Evolutionary conservation across 768 basidiomycete species (phyloP), one percentile per base, ranked within the genome.

Genomic region (Calocybe cyanea): DNA sequence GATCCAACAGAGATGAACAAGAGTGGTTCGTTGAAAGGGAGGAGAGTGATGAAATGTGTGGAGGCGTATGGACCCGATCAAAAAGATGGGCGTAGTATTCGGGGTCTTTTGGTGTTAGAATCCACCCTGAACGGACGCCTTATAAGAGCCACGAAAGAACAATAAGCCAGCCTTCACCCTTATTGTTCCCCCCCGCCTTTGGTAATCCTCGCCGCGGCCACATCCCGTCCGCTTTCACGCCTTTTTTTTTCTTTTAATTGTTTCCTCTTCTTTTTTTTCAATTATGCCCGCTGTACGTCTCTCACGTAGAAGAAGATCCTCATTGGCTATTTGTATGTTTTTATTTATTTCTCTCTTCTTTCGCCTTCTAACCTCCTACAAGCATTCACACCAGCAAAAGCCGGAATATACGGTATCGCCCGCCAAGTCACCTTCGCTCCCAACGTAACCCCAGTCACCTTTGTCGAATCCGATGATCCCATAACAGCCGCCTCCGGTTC

Each of bases 351-450:
- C n/a, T n/a, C n/a, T n/a, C n/a, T n/a, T n/a, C n/a, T n/a, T n/a
- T n/a, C n/a, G n/a, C n/a, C n/a, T n/a, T n/a, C n/a, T n/a, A n/a
- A n/a, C n/a, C n/a, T n/a, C n/a, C n/a, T 21, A 7, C 18, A 37
- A 57, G 68, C 66, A 14, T 47, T 63, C 23, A 59, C 64, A 28
- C 68, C 70, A 21, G 72, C 75, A 43, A 81, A 77, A 52, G 63
- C 80, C 3, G 80, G 79, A 13, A 71, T 70, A 46, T 81, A 83
- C 39, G 77, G 78, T 20, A 66, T 73, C 44, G 55, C 61, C n/a
- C 69, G 72, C 1, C 65, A 70, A 4, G 77, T 84, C 20, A 80
- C 78, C 0, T 85, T 85, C 39, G 81, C 81, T 4, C 62, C 62
- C 20, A 63, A 63, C 34, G 51, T 63, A 0, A 63, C 62, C 0